Conservation (phyloP, 1,284 basidiomycete species). For the Vanrija pseudolonga region DNA sequence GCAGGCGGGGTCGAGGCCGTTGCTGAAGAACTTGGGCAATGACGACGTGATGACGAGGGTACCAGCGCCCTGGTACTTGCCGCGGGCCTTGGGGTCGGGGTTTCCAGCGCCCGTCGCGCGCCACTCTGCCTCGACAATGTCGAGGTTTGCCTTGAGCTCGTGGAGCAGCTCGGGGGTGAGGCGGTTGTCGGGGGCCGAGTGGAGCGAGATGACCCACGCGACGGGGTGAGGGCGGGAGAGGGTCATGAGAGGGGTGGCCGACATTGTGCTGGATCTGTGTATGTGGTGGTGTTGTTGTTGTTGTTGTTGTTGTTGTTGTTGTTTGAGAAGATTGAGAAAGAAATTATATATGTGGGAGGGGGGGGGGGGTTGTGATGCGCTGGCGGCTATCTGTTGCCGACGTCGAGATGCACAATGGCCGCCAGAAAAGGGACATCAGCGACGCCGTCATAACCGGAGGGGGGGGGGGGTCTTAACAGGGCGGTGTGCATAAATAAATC, state of each 20-base stretch:
- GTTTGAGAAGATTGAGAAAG: neutral
- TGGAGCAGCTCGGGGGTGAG: conserved; percentile 40
- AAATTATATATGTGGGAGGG: neutral
- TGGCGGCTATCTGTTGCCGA: neutral
- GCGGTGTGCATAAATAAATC: no score
- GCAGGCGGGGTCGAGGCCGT: conserved; percentile 72
- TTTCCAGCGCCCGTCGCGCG: conserved; percentile 52
- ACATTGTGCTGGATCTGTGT: neutral
- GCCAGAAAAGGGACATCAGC: no score
- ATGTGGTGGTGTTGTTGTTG: neutral
- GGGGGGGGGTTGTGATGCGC: neutral
- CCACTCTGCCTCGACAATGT: conserved; percentile 77
- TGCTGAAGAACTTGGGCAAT: conserved; percentile 85
- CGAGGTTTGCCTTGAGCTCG: conserved; percentile 56
- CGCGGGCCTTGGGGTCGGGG: conserved; percentile 47
- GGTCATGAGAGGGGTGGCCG: conserved; percentile 12
- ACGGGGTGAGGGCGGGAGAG: conserved; percentile 32
- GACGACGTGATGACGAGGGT: conserved; percentile 69
- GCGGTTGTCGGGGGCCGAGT: conserved; percentile 47
- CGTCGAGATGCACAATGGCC: no score
- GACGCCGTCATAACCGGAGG: no score
- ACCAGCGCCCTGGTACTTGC: conserved; percentile 52
- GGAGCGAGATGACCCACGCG: conserved; percentile 42
- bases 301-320: neutral
- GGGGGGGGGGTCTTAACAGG: no score